Evolutionary conservation across 495 filamentous ascomycete genomes (phyloP).

Genomic region (Haplographium delicatum): DNA sequence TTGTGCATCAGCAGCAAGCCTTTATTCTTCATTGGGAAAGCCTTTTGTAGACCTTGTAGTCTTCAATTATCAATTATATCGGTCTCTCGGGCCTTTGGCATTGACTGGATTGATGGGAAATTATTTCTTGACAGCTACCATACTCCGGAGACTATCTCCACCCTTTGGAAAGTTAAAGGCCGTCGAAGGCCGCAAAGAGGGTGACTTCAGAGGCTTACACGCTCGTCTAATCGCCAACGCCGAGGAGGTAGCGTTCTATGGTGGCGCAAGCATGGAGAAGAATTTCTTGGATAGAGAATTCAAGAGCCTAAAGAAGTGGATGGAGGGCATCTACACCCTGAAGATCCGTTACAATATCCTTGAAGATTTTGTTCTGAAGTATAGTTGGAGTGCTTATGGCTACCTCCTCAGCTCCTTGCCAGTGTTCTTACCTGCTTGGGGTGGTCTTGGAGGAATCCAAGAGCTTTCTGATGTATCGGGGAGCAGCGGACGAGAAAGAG

Average conservation of each 20-base stretch:
- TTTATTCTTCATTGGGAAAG: slow-evolving; percentile 95
- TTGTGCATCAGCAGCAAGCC: slow-evolving; percentile 82
- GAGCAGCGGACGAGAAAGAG: slow-evolving; percentile 59
- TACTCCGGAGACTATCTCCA: slow-evolving; percentile 80
- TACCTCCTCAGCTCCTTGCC: slow-evolving; percentile 90
- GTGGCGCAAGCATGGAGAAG: slow-evolving; percentile 89
- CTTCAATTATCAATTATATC: slow-evolving; percentile 95
- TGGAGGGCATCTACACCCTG: slow-evolving; percentile 93
- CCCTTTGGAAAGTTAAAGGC: slow-evolving; percentile 96
- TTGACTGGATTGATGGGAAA: slow-evolving; percentile 80
- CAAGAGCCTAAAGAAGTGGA: slow-evolving; percentile 83
- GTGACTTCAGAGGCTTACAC: slow-evolving; percentile 87
- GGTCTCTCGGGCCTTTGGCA: slow-evolving; percentile 84
- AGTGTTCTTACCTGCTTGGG: slow-evolving; percentile 93
- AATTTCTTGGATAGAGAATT: slow-evolving; percentile 85
- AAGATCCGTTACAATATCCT: slow-evolving; percentile 98
- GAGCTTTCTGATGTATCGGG: slow-evolving; percentile 49
- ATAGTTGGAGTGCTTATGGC: slow-evolving; percentile 96
- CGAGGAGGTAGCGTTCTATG: slow-evolving; percentile 98
- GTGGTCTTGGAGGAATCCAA: slow-evolving; percentile 66
- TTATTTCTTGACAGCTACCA: slow-evolving; percentile 86
- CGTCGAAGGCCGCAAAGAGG: slow-evolving; percentile 87
- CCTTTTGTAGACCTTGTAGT: slow-evolving; percentile 92
- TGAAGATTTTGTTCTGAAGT: slow-evolving; percentile 97
- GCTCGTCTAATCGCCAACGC: slow-evolving; percentile 92